Percentiles rank a stretch among this genome's conserved stretches.
These are phyloP conservation scores for Deinandra increscens DNA, from an alignment of 129 eudicot species.

Conservation along the genomic window DNA sequence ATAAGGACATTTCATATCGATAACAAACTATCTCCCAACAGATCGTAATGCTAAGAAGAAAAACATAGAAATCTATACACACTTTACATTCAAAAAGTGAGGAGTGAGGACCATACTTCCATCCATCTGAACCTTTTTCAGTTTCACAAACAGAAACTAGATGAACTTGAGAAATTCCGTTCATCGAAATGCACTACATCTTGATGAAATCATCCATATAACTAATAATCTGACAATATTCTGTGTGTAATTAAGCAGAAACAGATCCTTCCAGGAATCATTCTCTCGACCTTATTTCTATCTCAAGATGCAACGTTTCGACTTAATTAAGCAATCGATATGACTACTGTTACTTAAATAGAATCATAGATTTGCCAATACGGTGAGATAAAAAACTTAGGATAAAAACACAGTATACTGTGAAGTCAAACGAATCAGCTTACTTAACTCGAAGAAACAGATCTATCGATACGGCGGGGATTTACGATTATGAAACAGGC, in stretches of 20 bases:
- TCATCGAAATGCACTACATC: too few relatives aligned
- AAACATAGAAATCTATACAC: neutral
- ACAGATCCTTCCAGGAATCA: conserved; percentile 11
- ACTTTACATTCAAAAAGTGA: neutral
- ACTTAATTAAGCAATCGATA: neutral
- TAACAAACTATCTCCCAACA: conserved; percentile 1
- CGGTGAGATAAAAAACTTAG: neutral
- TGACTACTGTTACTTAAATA: neutral
- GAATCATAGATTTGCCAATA: conserved; percentile 7
- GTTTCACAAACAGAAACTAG: neutral
- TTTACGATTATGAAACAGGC: neutral
- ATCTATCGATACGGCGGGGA: neutral
- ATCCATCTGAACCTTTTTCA: neutral
- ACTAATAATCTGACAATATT: too few relatives aligned
- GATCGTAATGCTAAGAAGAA: neutral
- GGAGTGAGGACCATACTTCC: neutral
- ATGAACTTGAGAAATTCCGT: neutral
- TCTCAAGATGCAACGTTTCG: conserved; percentile 10
- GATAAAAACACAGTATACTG: neutral
- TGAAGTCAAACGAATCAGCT: conserved; percentile 15
- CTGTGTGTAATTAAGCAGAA: too few relatives aligned
- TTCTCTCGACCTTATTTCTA: neutral
- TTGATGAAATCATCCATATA: too few relatives aligned
- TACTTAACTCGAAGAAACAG: neutral
- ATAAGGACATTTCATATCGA: conserved; percentile 11